Conservation (phyloP, 768 basidiomycete genomes). For the Lentinus brumalis region DNA sequence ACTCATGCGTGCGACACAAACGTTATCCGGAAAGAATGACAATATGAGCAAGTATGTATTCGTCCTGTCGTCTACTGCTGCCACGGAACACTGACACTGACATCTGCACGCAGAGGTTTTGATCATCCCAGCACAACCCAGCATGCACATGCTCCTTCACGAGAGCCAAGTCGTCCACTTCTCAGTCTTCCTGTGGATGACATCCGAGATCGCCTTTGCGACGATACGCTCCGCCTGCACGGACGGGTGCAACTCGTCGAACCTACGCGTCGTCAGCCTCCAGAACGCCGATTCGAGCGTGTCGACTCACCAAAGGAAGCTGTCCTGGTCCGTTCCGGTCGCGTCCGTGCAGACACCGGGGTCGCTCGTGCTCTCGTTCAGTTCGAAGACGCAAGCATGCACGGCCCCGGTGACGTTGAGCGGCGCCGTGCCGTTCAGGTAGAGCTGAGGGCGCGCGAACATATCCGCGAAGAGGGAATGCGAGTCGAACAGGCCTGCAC, state of each 20-base stretch:
- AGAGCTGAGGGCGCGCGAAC: constrained; percentile 47
- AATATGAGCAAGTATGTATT: too few relatives aligned
- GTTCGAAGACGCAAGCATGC: constrained; percentile 47
- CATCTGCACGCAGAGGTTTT: too few relatives aligned
- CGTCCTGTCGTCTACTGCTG: too few relatives aligned
- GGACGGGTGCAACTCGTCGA: constrained; percentile 62
- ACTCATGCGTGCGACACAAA: too few relatives aligned
- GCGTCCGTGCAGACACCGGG: constrained; percentile 38
- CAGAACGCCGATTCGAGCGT: background rate
- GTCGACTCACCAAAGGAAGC: constrained; percentile 52
- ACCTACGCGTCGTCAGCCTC: constrained; percentile 29
- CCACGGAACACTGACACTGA: background rate
- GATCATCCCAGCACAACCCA: too few relatives aligned
- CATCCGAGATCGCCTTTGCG: constrained; percentile 50
- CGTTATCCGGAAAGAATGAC: too few relatives aligned
- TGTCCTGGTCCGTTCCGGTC: constrained; percentile 50
- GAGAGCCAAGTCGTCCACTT: constrained; percentile 53
- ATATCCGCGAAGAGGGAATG: constrained; percentile 64
- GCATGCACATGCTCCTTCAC: background rate
- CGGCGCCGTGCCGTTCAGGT: constrained; percentile 66
- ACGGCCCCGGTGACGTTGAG: constrained; percentile 58
- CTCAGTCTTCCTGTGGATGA: constrained; percentile 45
- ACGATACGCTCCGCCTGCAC: constrained; percentile 59
- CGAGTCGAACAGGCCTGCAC: constrained; percentile 61
- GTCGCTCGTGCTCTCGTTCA: constrained; percentile 32